Evolutionary conservation across 305 asterid genomes (phyloP).

Genomic region (Fraxinus platypoda): DNA sequence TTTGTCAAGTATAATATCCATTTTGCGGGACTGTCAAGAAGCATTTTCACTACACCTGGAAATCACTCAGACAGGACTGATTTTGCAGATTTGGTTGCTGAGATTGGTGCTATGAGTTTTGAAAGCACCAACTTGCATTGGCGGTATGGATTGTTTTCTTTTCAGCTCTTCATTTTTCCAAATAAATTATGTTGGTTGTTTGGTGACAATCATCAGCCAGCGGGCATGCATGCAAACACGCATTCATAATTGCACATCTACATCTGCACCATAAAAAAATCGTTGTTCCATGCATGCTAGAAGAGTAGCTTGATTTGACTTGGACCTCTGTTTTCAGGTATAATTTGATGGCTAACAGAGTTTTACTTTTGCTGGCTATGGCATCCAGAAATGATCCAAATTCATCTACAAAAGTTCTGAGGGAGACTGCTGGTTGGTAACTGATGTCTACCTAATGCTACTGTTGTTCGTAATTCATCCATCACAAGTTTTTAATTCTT

Average conservation of each 20-base stretch:
- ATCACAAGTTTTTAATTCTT: not conserved
- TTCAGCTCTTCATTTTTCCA: slow-evolving; percentile 13
- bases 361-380: slow-evolving; percentile 90
- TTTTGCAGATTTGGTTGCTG: slow-evolving; percentile 79
- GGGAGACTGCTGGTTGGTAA: slow-evolving; percentile 81
- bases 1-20: slow-evolving; percentile 91
- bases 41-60: slow-evolving; percentile 48
- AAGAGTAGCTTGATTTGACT: slow-evolving; percentile 22
- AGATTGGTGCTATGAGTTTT: slow-evolving; percentile 82
- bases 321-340: slow-evolving; percentile 65
- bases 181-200: slow-evolving; percentile 1
- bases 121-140: slow-evolving; percentile 87
- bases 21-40: slow-evolving; percentile 86
- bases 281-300: slow-evolving; percentile 17
- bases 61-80: slow-evolving; percentile 59
- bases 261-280: slow-evolving; percentile 14
- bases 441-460: slow-evolving; percentile 15
- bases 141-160: slow-evolving; percentile 55
- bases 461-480: slow-evolving; percentile 8
- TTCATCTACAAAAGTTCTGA: slow-evolving; percentile 63
- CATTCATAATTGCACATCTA: slow-evolving; percentile 22
- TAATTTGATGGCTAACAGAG: slow-evolving; percentile 97
- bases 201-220: slow-evolving; percentile 16
- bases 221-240: slow-evolving; percentile 1
- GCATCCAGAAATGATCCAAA: slow-evolving; percentile 76